Conservation (phyloP, 2,329 filamentous ascomycete species). For the Juglanconis oblonga region DNA sequence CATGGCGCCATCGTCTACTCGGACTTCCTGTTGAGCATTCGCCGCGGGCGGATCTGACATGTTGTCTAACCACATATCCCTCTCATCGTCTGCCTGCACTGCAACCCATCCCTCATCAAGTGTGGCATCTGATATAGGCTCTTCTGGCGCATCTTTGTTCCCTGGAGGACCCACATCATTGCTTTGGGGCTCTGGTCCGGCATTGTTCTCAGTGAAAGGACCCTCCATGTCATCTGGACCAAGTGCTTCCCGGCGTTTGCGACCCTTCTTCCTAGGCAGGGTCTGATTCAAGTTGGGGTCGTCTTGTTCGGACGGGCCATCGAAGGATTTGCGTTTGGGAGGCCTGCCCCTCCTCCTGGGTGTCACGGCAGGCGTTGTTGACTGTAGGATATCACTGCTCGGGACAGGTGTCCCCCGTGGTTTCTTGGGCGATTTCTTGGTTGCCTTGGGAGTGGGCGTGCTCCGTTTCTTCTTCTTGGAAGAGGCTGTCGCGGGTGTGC, state of each 20-base stretch:
- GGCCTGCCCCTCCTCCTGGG: constrained; percentile 27
- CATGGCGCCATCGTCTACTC: background rate
- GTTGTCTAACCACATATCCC: constrained; percentile 21
- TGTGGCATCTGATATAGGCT: background rate
- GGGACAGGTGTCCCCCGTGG: background rate
- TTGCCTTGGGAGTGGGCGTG: constrained; percentile 39
- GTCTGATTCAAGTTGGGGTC: constrained; percentile 23
- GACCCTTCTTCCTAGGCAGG: constrained; percentile 28
- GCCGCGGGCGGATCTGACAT: constrained; percentile 14
- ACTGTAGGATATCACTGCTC: constrained; percentile 13
- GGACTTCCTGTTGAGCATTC: background rate
- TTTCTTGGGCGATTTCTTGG: constrained; percentile 19
- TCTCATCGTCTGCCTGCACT: constrained; percentile 16
- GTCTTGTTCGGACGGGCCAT: constrained; percentile 22
- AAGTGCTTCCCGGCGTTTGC: constrained; percentile 28
- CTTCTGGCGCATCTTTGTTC: background rate
- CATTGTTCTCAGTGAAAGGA: constrained; percentile 9
- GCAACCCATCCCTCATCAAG: background rate
- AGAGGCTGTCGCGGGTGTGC: constrained; percentile 44
- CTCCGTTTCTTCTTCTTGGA: constrained; percentile 43
- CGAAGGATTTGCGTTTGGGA: constrained; percentile 12
- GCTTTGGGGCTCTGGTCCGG: background rate
- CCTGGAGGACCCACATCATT: background rate
- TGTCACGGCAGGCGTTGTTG: constrained; percentile 18
- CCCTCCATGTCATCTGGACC: constrained; percentile 25